A percentile compares a stretch with the other conserved stretches of the same genome.
Evolutionary conservation across 352 stramenopile genomes (phyloP).

Genomic region (Pythium plurisporium): DNA sequence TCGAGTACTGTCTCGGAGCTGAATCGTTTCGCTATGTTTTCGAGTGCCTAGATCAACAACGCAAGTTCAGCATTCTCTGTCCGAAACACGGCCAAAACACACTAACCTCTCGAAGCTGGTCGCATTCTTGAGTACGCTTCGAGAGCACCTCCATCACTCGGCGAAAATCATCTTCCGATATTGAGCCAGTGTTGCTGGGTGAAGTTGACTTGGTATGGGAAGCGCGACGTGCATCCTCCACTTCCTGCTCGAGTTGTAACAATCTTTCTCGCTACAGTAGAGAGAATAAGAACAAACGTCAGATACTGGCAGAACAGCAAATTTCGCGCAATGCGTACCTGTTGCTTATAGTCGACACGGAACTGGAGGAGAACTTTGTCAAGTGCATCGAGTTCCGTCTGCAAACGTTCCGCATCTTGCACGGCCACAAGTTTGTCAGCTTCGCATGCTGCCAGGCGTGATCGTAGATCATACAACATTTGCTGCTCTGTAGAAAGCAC

Average conservation of each 20-base stretch:
- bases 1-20: conserved; percentile 53
- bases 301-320: neutral
- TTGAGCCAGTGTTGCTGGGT: neutral
- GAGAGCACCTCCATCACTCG: conserved; percentile 47
- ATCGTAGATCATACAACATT: conserved; percentile 57
- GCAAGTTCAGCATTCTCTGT: too few species aligned
- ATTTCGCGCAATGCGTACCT: conserved; percentile 18
- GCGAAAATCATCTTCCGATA: conserved; percentile 38
- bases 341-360: conserved; percentile 49
- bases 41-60: conserved; percentile 34
- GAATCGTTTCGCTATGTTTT: conserved; percentile 53
- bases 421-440: conserved; percentile 57
- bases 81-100: neutral
- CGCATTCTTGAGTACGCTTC: conserved; percentile 65
- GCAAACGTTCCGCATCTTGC: conserved; percentile 52
- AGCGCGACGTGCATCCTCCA: conserved; percentile 21
- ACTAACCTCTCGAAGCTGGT: conserved; percentile 60
- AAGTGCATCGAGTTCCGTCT: conserved; percentile 47
- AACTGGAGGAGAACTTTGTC: conserved; percentile 67
- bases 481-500: conserved; percentile 49
- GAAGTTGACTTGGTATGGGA: conserved; percentile 6
- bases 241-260: conserved; percentile 36
- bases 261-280: conserved; percentile 36
- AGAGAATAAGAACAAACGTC: neutral
- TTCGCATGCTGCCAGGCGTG: conserved; percentile 43